phyloP scores from a whole-genome alignment of 192 early-diverging fungal genomes.

The Neocallimastix lanati region DNA sequence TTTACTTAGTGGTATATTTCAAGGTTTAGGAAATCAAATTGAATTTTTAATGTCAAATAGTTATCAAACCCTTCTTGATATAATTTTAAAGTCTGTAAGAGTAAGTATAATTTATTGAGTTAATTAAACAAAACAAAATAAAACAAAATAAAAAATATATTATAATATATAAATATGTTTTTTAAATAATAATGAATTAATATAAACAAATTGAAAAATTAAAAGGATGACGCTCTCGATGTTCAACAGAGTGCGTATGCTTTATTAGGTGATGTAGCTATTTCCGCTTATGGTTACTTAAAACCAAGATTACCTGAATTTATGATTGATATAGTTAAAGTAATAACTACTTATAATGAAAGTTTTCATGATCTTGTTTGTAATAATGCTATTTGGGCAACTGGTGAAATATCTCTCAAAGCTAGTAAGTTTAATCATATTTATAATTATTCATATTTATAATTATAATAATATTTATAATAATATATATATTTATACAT shows the following conservation, averaged over 20 bases:
- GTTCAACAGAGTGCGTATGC: slow-evolving; percentile 93
- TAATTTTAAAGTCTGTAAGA: slow-evolving; percentile 67
- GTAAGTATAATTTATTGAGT: no score
- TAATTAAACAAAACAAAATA: no score
- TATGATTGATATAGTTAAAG: slow-evolving; percentile 53
- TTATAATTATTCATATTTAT: slow-evolving; percentile 1
- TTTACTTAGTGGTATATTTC: slow-evolving; percentile 78
- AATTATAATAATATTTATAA: not conserved
- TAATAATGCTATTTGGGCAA: slow-evolving; percentile 98
- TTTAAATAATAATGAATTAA: no score
- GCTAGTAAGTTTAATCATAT: slow-evolving; percentile 23
- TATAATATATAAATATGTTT: no score
- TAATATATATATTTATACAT: no score
- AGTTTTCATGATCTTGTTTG: slow-evolving; percentile 27
- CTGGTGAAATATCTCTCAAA: slow-evolving; percentile 88
- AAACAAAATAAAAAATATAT: no score
- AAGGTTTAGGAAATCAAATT: slow-evolving; percentile 63
- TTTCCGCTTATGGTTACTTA: slow-evolving; percentile 65
- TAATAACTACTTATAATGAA: slow-evolving; percentile 58
- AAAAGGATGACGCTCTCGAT: slow-evolving; percentile 40
- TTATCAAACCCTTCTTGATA: slow-evolving; percentile 50
- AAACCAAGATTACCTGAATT: slow-evolving; percentile 60
- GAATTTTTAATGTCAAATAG: slow-evolving; percentile 55
- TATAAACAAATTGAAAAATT: no score
- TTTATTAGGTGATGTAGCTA: slow-evolving; percentile 87